Evolutionary conservation across 441 rosid species (phyloP).

Genomic region (Gossypium schwendimanii): DNA sequence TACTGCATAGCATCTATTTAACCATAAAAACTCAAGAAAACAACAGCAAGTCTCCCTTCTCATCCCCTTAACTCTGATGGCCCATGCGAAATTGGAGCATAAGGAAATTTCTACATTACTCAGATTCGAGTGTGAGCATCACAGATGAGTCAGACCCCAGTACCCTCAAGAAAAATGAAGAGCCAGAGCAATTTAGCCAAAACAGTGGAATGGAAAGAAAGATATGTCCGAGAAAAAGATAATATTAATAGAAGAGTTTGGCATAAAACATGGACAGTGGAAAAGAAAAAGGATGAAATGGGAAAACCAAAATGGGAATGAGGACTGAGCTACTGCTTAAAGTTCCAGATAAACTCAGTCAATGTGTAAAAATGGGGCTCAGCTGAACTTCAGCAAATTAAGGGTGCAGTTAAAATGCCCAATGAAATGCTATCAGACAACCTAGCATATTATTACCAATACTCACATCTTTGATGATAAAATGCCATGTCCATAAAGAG

Average conservation of each 20-base stretch:
- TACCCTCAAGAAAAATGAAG: neutral
- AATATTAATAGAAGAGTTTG: neutral
- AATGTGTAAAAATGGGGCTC: neutral
- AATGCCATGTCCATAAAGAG: conserved; percentile 50
- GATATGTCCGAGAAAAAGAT: neutral
- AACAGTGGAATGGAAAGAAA: neutral
- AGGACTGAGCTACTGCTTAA: neutral
- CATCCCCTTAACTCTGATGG: neutral
- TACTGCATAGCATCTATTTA: neutral
- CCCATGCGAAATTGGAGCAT: neutral
- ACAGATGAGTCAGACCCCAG: neutral
- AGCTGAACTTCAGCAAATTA: neutral
- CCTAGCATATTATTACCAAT: conserved; percentile 5
- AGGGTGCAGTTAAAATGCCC: neutral
- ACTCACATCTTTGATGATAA: conserved; percentile 64
- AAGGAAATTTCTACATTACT: neutral
- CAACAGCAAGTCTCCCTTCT: neutral
- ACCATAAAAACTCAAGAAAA: neutral
- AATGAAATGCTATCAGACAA: neutral
- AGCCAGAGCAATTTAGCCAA: neutral
- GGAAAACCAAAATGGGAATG: neutral
- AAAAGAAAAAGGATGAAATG: neutral
- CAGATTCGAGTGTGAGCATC: neutral
- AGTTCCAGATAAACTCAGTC: neutral
- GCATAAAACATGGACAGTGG: neutral